phyloP scores from a whole-genome alignment of 2,329 filamentous ascomycete genomes.

The Ceratocystis cubensis region DNA sequence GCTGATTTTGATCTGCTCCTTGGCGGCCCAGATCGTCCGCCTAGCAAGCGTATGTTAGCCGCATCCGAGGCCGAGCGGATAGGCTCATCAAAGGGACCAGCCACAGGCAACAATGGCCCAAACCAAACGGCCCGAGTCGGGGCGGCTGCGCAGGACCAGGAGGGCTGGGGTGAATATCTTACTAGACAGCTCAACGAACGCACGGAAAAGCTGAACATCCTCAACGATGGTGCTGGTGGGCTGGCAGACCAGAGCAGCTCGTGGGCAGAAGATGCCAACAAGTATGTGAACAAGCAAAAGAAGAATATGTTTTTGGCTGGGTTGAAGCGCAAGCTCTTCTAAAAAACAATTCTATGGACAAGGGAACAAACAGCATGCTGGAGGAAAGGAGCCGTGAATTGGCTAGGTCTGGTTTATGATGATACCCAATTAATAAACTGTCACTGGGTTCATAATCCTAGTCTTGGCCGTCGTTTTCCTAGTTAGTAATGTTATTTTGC shows the following conservation, averaged over 20 bases:
- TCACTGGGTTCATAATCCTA: too few species aligned
- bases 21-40: slow-evolving; percentile 74
- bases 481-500: too few species aligned
- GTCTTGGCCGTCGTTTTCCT: too few species aligned
- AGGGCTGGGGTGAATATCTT: slow-evolving; percentile 69
- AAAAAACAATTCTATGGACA: not conserved
- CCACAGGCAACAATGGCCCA: slow-evolving; percentile 25
- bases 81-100: slow-evolving; percentile 23
- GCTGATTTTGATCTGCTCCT: slow-evolving; percentile 83
- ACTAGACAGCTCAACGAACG: slow-evolving; percentile 77
- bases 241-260: slow-evolving; percentile 67
- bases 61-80: slow-evolving; percentile 50
- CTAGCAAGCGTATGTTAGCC: slow-evolving; percentile 76
- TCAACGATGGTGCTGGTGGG: slow-evolving; percentile 74
- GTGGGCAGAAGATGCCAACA: slow-evolving; percentile 79
- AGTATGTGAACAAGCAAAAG: slow-evolving; percentile 80
- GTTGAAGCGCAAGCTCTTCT: slow-evolving; percentile 47
- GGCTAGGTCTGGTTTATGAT: too few species aligned
- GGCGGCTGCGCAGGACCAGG: slow-evolving; percentile 31
- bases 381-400: too few species aligned
- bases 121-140: slow-evolving; percentile 18
- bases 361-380: too few species aligned
- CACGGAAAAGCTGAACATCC: slow-evolving; percentile 72
- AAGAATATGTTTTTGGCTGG: slow-evolving; percentile 64
- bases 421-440: too few species aligned